A percentile compares a stretch with the other conserved stretches of the same genome.
Conservation (phyloP, 1,284 basidiomycete genomes). For the Fomitopsis palustris region DNA sequence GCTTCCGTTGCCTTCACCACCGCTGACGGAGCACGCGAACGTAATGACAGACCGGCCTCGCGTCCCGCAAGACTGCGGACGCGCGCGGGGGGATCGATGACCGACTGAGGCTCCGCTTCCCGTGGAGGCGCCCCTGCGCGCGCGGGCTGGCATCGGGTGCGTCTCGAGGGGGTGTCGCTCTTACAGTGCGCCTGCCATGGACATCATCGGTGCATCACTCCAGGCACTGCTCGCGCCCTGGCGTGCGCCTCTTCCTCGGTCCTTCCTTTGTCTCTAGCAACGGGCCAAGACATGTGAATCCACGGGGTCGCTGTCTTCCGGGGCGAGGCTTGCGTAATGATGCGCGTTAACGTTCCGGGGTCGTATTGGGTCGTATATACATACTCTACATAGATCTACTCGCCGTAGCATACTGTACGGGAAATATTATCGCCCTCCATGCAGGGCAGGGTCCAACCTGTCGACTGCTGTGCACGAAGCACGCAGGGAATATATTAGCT, state of each 20-base stretch:
- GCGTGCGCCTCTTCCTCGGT: conserved; percentile 5
- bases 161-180: not conserved
- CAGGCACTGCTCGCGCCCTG: conserved; percentile 7
- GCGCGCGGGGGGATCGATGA: conserved; percentile 1
- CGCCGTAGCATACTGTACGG: not conserved
- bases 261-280: conserved; percentile 7
- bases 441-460: not conserved
- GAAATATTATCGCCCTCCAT: not conserved
- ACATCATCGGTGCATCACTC: not conserved
- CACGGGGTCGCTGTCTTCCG: conserved; percentile 1
- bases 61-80: not conserved
- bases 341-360: conserved; percentile 3
- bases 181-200: not conserved
- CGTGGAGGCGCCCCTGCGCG: not conserved
- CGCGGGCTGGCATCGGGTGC: conserved; percentile 3
- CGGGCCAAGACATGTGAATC: conserved; percentile 5
- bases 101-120: not conserved
- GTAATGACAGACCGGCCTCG: not conserved
- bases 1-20: not conserved
- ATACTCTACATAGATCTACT: not conserved
- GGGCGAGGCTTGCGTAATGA: conserved; percentile 10
- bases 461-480: not conserved
- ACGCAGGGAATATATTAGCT: not conserved
- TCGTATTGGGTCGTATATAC: conserved; percentile 1
- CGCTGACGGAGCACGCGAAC: conserved; percentile 1